Conservation (phyloP, 352 stramenopile species). For the Globisporangium carolinianum region DNA sequence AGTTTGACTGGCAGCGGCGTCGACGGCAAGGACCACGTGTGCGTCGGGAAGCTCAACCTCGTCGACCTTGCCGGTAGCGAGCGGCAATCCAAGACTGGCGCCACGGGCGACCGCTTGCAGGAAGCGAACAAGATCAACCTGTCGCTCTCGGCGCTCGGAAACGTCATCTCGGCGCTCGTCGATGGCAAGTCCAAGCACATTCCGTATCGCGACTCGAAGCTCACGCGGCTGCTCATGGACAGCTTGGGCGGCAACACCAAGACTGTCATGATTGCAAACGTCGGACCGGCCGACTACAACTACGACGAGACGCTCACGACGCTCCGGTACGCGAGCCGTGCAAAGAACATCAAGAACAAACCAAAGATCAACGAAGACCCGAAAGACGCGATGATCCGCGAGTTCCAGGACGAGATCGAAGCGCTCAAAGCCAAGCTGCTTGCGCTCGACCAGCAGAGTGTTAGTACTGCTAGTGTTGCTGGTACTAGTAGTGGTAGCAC, state of each 20-base stretch:
- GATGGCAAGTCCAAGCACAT: conserved; percentile 48
- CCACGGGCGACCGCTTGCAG: conserved; percentile 59
- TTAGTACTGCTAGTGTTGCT: conserved; percentile 5
- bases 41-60: conserved; percentile 95
- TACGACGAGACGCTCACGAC: conserved; percentile 94
- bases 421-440: conserved; percentile 83
- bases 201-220: conserved; percentile 87
- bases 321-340: conserved; percentile 94
- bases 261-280: conserved; percentile 98
- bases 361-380: conserved; percentile 98
- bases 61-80: conserved; percentile 77
- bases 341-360: conserved; percentile 99
- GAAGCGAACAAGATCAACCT: conserved; percentile 79
- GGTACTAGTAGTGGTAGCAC: conserved; percentile 6
- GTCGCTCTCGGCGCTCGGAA: conserved; percentile 62
- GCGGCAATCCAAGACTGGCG: conserved; percentile 67
- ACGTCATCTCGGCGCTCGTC: conserved; percentile 84
- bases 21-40: conserved; percentile 89
- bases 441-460: conserved; percentile 43
- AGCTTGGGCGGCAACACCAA: conserved; percentile 93
- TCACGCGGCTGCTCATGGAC: conserved; percentile 87
- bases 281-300: conserved; percentile 96
- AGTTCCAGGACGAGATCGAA: conserved; percentile 96
- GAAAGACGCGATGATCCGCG: conserved; percentile 95
- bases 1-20: conserved; percentile 62